Evolutionary conservation across 2,329 filamentous ascomycete species (phyloP), one percentile per base, ranked within the genome.

Genomic region (Aspergillus calidoustus): DNA sequence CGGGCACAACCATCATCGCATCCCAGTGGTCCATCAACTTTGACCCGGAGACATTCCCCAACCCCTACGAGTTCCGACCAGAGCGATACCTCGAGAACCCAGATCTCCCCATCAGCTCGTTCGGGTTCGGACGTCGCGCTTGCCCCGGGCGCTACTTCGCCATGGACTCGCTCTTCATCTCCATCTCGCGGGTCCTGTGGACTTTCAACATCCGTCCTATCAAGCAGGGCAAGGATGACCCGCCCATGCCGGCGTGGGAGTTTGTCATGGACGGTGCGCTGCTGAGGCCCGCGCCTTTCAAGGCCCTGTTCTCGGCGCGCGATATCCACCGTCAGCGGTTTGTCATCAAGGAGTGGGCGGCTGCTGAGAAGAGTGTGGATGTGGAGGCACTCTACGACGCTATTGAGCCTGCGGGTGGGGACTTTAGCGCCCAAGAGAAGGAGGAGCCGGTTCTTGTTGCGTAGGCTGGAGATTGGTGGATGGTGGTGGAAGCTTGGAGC

Each of bases 1-100:
- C 77, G 2, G 82, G 78, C 2, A 81, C 83, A 0, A 80, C 76
- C 0, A 69, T 86, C 1, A 65, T 81, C 0, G 73, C 74, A 1
- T 79, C 79, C 57, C 73, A 73, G 6, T 82, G 79, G 79, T 73
- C 78, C 0, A 79, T 82, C 63, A 75, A 77, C 41, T 66, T 76
- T 2, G 41, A 61, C 19, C 31, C 7, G 3, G 19, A 23, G 2
- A 19, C 19, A 11, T 60, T 48, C 25, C 17, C 4, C 3, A 15
- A 60, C 15, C 25, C 58, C 4, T 43, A 41, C 15, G 30, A 4
- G 34, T 61, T 56, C 23, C 41, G 47, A 1, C 59, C 59, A 1
- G 53, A 61, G 59, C 44, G 58, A 15, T 60, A 52, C 44, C 31
- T 60, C 13, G 8, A 60, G 19, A 7, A 48, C 19, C 28, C 48